Evolutionary conservation across 2,329 filamentous ascomycete genomes (phyloP), one percentile per base, ranked within the genome.

Genomic region (Alternaria arborescens): DNA sequence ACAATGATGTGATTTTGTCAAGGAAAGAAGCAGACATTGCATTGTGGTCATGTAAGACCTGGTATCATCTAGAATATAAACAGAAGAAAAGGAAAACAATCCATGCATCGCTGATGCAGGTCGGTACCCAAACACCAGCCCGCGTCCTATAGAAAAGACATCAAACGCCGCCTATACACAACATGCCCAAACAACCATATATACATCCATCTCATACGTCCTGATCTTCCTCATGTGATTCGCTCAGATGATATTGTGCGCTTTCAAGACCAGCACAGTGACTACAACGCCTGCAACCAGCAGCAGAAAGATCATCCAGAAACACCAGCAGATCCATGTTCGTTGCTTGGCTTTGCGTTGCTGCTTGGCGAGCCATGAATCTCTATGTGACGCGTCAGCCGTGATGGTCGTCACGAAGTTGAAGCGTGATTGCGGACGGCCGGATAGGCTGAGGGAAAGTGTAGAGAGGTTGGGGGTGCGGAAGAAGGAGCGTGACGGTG

Each of bases 321-420:
- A 84, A 14, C 67, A 62, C 75, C 78, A 83, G 67, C 82, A 84
- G 52, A 87, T 78, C 52, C 80, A 80, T 22, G 81, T 81, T 10
- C 82, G 79, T 47, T 80, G 81, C 5, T 73, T 69, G 55, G 78
- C 78, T 68, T 88, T 88, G 50, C 74, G 74, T 16, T 79, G 77
- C 74, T 87, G 81, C 7, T 77, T 77, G 36, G 78, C 79, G 32
- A 88, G 84, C 86, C 86, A 88, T 52, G 80, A 81, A 65, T 84
- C 78, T 58, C 85, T 87, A 64, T 62, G 61, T 11, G 55, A 43
- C 16, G 68, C 65, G 71, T 75, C 65, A 73, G 66, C 64, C 38
- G 68, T 63, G 36, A 77, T 72, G 22, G 65, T 67, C 6, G 75
- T 77, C 67, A 72, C 74, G 63, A 75, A 77, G 18, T 71, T 70